Base-by-base conservation (phyloP, 2,329 filamentous ascomycete genomes). In the Chrysoporthe deuterocubensis region DNA sequence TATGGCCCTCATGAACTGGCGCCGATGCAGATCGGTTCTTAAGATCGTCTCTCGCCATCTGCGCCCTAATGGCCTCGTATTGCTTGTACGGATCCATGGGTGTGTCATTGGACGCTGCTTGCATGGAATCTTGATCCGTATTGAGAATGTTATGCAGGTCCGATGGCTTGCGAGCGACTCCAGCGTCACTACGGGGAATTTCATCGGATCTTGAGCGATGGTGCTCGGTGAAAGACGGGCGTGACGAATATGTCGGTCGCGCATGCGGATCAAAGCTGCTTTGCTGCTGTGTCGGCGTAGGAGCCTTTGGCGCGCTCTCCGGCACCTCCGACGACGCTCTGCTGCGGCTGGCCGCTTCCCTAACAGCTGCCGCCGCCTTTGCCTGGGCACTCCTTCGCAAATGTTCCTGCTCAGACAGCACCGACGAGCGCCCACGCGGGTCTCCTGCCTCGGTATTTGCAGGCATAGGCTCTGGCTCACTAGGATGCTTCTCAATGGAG, bases 341-440 rank as follows among this genome's bases (percentile, higher is more conserved):
- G 62, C 68, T 69, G 34, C 65, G 65, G 46, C 65, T 69, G 2
- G 68, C 68, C 2, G 66, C 65, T 13, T 69, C 65, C 50, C 44
- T 60, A 2, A 68, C 62, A 42, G 68, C 68, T 7, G 66, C 68
- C 5, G 62, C 66, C 46, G 68, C 68, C 32, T 68, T 69, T 5
- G 65, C 68, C 52, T 69, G 68, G 4, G 62, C 66, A 13, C 37
- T 67, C 42, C 56, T 63, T 26, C 65, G 44, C 43, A 68, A 44
- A 13, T 48, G 44, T 4, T 68, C 66, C 18, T 69, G 65, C 26
- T 69, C 66, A 13, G 67, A 67, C 2, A 64, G 40, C 1, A 68
- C 44, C 2, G 32, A 42, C 18, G 58, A 60, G 11, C 59, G 8
- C 11, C 42, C 58, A n/a, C 50, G 11, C 34, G 60, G 52, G 52